Base-by-base conservation (phyloP, 768 basidiomycete genomes). In the Scleroderma bovista region DNA sequence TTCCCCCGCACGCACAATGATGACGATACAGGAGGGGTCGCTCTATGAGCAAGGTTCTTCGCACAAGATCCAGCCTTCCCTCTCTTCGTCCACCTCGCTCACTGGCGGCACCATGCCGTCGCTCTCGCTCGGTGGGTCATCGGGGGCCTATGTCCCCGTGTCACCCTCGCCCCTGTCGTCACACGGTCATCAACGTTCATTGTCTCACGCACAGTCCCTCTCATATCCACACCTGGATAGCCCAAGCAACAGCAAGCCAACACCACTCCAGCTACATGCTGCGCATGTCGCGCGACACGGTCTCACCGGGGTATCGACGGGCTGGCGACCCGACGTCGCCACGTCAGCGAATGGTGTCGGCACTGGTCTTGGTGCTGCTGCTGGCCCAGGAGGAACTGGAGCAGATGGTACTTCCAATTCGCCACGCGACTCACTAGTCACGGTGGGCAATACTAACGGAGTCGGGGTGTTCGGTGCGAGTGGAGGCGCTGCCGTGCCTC, bases 241-340 rank as follows among this genome's bases (percentile, higher is more conserved):
- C 22, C 19, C 41, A 12, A 50, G 52, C 6, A 59, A 72, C 23
- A 56, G 66, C 47, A 83, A 83, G 55, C 83, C 83, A 57, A 90
- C 90, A 0, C 86, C 86, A 2, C 71, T 93, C 17, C 88, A 91
- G 56, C 76, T 85, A 16, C 86, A 90, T 53, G 75, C 92, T 0
- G 90, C 88, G 6, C 84, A 91, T 55, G 74, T 93, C 6, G 81
- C 89, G 16, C 77, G 86, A 23, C 87, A 92, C 60, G 90, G 90
- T 10, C 85, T 93, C 66, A 84, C 81, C 40, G 88, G 85, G 1
- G 83, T 93, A 6, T 78, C 88, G 23, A 88, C 86, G 1, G 85
- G 85, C 7, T 88, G 86, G 33, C 81, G 80, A 3, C 62, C 57
- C 32, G 88, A 88, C 39, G 69, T 55, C 23, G 23, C 15, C 3